Conservation (phyloP, 495 filamentous ascomycete genomes). For the Penicillium atrosanguineum region DNA sequence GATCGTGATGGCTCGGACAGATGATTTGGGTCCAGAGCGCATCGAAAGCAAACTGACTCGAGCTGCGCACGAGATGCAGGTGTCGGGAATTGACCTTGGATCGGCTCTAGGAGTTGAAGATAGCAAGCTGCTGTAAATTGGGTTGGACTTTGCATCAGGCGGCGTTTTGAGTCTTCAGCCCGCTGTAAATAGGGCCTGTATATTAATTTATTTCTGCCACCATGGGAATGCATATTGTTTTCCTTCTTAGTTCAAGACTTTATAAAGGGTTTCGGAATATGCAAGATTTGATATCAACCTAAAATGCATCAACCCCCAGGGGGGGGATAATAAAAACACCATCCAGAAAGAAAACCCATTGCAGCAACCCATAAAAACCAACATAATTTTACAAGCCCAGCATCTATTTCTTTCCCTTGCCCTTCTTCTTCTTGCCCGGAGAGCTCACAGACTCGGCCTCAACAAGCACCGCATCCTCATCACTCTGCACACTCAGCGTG, state of each 20-base stretch:
- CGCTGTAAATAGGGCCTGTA: conserved; percentile 8
- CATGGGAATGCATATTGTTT: conserved; percentile 6
- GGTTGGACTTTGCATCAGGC: conserved; percentile 11
- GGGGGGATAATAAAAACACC: conserved; percentile 1
- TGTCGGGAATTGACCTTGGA: conserved; percentile 34
- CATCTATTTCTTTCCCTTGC: conserved; percentile 73
- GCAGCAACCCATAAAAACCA: conserved; percentile 6
- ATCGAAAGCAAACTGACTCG: conserved; percentile 42
- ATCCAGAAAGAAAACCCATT: conserved; percentile 2
- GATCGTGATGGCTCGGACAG: conserved; percentile 48
- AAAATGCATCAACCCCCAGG: conserved; percentile 1
- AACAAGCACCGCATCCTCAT: conserved; percentile 85
- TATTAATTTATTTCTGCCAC: conserved; percentile 13
- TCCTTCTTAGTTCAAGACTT: neutral
- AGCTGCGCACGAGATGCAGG: conserved; percentile 57
- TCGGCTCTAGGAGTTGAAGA: conserved; percentile 28
- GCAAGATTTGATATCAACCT: neutral
- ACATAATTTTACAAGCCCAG: conserved; percentile 13
- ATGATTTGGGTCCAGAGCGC: conserved; percentile 24
- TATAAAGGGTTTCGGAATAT: neutral
- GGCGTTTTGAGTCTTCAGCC: conserved; percentile 11
- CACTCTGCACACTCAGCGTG: conserved; percentile 48
- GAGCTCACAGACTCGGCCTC: conserved; percentile 52
- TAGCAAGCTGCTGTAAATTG: conserved; percentile 26
- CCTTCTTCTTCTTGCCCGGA: conserved; percentile 61